These are phyloP conservation scores for Phytopythium cucurbitacearum DNA, from an alignment of 352 stramenopile species.

Conservation along the genomic window DNA sequence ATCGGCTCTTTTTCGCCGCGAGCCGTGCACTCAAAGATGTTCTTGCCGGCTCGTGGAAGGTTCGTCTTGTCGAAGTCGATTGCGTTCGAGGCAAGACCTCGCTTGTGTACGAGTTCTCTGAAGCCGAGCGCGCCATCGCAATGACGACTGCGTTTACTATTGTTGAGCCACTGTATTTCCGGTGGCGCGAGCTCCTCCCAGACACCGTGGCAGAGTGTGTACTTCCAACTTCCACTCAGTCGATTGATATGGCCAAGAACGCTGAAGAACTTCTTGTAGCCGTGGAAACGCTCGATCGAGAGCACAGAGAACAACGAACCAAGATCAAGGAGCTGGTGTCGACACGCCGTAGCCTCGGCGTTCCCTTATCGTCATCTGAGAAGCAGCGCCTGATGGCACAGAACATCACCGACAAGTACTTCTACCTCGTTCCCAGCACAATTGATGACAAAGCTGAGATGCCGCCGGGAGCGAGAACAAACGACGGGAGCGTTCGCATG, in stretches of 20 bases:
- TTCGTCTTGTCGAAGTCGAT: conserved; percentile 51
- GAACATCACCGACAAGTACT: conserved; percentile 25
- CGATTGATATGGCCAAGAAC: neutral
- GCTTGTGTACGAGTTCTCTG: conserved; percentile 51
- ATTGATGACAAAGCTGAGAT: neutral
- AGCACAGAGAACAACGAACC: conserved; percentile 3
- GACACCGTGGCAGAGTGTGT: conserved; percentile 40
- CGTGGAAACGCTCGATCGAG: neutral
- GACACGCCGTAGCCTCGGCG: neutral
- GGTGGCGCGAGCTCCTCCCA: conserved; percentile 36
- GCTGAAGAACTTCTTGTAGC: neutral
- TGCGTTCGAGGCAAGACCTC: conserved; percentile 39
- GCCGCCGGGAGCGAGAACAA: neutral
- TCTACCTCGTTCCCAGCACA: conserved; percentile 10
- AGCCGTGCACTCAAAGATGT: conserved; percentile 36
- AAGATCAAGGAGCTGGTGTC: conserved; percentile 5
- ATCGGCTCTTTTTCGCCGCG: conserved; percentile 46
- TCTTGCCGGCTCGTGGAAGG: conserved; percentile 52
- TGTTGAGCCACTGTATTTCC: conserved; percentile 34
- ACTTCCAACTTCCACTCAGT: neutral
- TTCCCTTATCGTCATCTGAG: conserved; percentile 11
- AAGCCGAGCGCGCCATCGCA: conserved; percentile 21
- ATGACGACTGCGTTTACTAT: conserved; percentile 15
- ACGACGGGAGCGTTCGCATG: conserved; percentile 6
- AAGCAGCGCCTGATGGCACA: conserved; percentile 19